Conservation (phyloP, 2,329 filamentous ascomycete species). For the Dissoconium aciculare region DNA sequence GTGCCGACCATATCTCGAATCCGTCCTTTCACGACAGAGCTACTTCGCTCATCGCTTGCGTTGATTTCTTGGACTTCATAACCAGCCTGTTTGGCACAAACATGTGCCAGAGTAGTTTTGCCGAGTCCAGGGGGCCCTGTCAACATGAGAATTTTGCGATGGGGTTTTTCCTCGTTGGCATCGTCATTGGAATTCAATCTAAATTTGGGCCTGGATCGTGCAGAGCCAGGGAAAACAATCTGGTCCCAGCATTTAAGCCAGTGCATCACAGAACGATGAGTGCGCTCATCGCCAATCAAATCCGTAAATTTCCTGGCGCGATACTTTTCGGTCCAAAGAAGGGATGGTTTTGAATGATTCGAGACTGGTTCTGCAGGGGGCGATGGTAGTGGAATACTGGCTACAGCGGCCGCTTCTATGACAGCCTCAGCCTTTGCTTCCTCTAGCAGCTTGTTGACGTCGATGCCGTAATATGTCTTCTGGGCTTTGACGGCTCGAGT, state of each 20-base stretch:
- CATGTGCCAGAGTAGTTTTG: slow-evolving; percentile 91
- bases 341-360: slow-evolving; percentile 26
- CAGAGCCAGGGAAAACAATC: slow-evolving; percentile 70
- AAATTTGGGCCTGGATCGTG: slow-evolving; percentile 40
- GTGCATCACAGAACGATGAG: slow-evolving; percentile 73
- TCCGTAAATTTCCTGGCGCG: slow-evolving; percentile 84
- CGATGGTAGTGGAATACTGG: slow-evolving; percentile 14
- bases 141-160: slow-evolving; percentile 76
- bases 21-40: slow-evolving; percentile 74
- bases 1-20: slow-evolving; percentile 88
- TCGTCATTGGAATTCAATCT: slow-evolving; percentile 31
- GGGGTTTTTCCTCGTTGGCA: slow-evolving; percentile 48
- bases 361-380: slow-evolving; percentile 27
- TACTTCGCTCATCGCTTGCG: slow-evolving; percentile 85
- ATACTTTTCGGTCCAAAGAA: slow-evolving; percentile 96
- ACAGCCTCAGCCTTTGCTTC: slow-evolving; percentile 48
- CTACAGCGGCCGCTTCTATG: slow-evolving; percentile 18
- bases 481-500: slow-evolving; percentile 45
- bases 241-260: slow-evolving; percentile 95
- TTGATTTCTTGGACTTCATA: slow-evolving; percentile 98
- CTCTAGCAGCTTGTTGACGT: slow-evolving; percentile 72
- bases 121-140: slow-evolving; percentile 86
- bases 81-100: slow-evolving; percentile 85
- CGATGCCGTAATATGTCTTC: slow-evolving; percentile 77
- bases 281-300: slow-evolving; percentile 84